Evolutionary conservation across 139 green algal species (phyloP), one percentile per base, ranked within the genome.

Genomic region (Asterochloris erici): DNA sequence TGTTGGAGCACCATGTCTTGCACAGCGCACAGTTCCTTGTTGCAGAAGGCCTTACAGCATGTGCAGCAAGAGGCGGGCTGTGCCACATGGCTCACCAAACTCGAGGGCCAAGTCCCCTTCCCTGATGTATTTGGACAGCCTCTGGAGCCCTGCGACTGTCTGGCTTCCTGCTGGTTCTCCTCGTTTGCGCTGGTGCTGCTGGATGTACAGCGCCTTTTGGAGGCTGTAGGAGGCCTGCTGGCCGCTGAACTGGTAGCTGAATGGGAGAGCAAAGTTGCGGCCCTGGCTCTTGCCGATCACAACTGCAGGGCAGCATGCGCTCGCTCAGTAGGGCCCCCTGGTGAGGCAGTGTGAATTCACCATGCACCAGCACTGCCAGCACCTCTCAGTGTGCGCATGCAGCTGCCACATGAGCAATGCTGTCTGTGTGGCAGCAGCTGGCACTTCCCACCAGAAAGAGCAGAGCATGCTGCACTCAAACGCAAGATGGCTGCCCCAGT

Each of bases 201-300:
- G 64, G 54, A 60, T 79, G 74, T 79, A 79, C 74, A 79, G 47
- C 17, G 16, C 19, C 47, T 68, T 79, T 17, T 79, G 74, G 23
- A 79, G 21, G 11, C 17, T n/a, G 74, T 79, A 79, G 29, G 74
- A 54, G 15, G 47, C 74, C 74, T 79, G 74, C 28, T 79, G 47
- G 15, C 74, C 74, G 19, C 74, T 79, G 47, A 79, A 79, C 17
- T 38, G 74, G 74, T 79, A 79, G 17, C 54, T 69, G 47, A n/a
- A 54, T 29, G 74, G 74, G n/a, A 79, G 74, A 68, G 66, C 47
- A 69, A 79, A 79, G 47, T 79, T 79, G 47, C 47, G 47, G 4
- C n/a, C 47, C 47, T 79, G 54, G 29, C 74, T 68, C 27, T 14
- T 23, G 11, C 74, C 74, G 16, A 54, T 54, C 38, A 79, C 74